Base-by-base conservation (phyloP, 371 early-diverging fungal genomes). In the Mortierella sp. region DNA sequence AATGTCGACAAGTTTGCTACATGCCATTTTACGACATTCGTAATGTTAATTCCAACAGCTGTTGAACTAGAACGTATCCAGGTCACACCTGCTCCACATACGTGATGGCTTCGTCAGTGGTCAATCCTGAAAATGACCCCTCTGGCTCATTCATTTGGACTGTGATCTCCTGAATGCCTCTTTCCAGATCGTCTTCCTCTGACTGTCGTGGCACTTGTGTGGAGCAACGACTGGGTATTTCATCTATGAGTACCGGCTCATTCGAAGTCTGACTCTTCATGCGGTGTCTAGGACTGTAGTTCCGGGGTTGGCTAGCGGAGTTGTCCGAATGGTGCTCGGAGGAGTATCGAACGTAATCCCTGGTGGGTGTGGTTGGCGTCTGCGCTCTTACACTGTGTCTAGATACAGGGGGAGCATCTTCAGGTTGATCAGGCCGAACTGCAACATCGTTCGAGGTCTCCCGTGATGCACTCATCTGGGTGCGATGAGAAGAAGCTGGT, bases 131-230 rank as follows among this genome's bases (percentile, higher is more conserved):
- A 39, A 67, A 62, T 2, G 74, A 67, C 27, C 74, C 74, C 8
- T 63, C 63, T n/a, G 67, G 60, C 28, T 63, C 74, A 14, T 57
- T 63, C 56, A 74, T 58, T 2, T 67, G 59, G 5, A 60, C 44
- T 8, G 60, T 53, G 37, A 74, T 63, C 50, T 74, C 74, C 13
- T 56, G 74, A 8, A 63, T 46, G 6, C 63, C 63, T 34, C 74
- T 49, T 29, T 74, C 74, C 22, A 74, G 60, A 47, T 74, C 74
- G 45, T 74, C 73, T 40, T 73, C 74, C 51, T 67, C 74, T 22
- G 74, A 74, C n/a, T 56, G 74, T n/a, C 68, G 63, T 2, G 53
- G 54, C 4, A 24, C 22, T 21, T 41, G 54, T 7, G 25, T 40
- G 3, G 71, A 60, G 25, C 17, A 13, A 3, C 24, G 45, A 16